These are phyloP conservation scores for Nothophoma quercina DNA, from an alignment of 2,329 filamentous ascomycete species.

Conservation along the genomic window DNA sequence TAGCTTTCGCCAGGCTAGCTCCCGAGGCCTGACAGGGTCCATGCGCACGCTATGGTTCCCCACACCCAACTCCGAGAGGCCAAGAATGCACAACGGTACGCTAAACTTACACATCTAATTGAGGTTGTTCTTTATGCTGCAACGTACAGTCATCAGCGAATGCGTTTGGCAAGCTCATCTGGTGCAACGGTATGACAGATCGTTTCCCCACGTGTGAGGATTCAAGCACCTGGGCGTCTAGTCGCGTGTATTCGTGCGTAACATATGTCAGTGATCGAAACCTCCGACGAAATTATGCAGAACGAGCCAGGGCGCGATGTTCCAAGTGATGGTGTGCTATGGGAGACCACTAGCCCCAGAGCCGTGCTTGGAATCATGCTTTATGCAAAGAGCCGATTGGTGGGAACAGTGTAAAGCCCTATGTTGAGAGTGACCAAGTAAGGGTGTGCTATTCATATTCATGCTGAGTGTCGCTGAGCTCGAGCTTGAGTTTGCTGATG, in stretches of 20 bases:
- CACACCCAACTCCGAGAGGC: slow-evolving; percentile 36
- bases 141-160: not conserved
- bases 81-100: slow-evolving; percentile 24
- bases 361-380: not conserved
- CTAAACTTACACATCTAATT: slow-evolving; percentile 13
- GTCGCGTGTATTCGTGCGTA: not conserved
- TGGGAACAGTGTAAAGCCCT: not conserved
- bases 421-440: not conserved
- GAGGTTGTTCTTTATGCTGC: slow-evolving; percentile 21
- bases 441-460: not conserved
- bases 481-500: no score
- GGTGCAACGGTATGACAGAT: slow-evolving; percentile 4
- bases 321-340: not conserved
- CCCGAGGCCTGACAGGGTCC: slow-evolving; percentile 12
- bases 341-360: not conserved
- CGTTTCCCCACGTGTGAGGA: not conserved
- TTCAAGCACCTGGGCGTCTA: not conserved
- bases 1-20: slow-evolving; percentile 13
- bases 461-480: not conserved
- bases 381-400: slow-evolving; percentile 1
- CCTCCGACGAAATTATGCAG: not conserved
- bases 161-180: not conserved
- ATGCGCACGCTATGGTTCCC: slow-evolving; percentile 40
- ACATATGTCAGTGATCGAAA: not conserved
- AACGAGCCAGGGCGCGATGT: not conserved